Evolutionary conservation across 2,329 filamentous ascomycete species (phyloP).

Genomic region (Ramularia endophylla): DNA sequence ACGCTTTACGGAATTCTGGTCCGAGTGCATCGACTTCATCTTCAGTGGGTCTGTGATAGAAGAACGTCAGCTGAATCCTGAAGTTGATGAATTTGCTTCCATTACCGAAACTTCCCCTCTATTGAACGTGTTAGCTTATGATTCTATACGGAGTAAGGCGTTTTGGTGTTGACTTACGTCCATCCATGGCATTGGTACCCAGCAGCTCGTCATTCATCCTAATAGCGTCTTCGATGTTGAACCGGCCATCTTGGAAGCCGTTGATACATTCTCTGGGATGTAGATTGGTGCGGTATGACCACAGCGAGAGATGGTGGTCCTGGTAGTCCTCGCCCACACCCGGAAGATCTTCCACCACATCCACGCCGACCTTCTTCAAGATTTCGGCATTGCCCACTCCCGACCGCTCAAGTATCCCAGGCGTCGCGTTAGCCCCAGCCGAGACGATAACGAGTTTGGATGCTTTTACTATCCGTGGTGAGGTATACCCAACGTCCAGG

Average conservation of each 20-base stretch:
- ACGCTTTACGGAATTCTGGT: constrained; percentile 47
- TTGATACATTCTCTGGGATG: constrained; percentile 49
- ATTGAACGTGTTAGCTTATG: too few species aligned
- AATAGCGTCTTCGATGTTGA: constrained; percentile 43
- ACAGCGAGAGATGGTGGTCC: constrained; percentile 44
- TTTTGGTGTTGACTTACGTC: too few species aligned
- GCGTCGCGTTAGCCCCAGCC: constrained; percentile 53
- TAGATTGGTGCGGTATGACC: constrained; percentile 47
- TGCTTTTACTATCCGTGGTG: constrained; percentile 41
- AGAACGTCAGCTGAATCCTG: too few species aligned
- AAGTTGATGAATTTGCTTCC: too few species aligned
- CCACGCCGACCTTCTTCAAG: constrained; percentile 36
- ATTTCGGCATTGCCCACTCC: constrained; percentile 49
- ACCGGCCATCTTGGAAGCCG: constrained; percentile 44
- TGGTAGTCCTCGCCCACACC: constrained; percentile 27
- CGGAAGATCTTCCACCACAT: constrained; percentile 27
- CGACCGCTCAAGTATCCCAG: constrained; percentile 54
- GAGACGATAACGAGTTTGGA: constrained; percentile 54
- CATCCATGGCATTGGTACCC: constrained; percentile 54
- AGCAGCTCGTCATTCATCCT: constrained; percentile 45
- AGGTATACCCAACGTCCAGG: constrained; percentile 34
- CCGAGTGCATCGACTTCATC: constrained; percentile 49
- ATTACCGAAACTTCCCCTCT: constrained; percentile 43
- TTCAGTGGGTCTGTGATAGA: constrained; percentile 46
- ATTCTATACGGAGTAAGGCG: too few species aligned